Base-by-base conservation (phyloP, 108 stramenopile species). In the Discostella pseudostelligera region DNA sequence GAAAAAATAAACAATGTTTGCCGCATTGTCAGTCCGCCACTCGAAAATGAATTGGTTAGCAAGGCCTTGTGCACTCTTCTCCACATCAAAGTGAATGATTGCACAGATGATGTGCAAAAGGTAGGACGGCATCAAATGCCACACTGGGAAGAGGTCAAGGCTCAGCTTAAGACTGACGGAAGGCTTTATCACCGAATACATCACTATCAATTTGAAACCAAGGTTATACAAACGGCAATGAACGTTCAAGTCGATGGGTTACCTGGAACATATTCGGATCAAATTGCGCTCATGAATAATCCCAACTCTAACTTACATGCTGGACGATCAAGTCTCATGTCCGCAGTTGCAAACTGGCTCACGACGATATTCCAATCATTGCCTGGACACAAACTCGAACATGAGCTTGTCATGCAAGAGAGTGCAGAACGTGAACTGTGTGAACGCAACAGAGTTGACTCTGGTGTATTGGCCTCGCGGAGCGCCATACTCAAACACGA, bases 41-140 rank as follows among this genome's bases (percentile, higher is more conserved):
- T 55, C 0, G 60, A 58, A 29, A 43, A 42, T 29, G 56, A 57
- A 20, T 39, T 72, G 62, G 28, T 72, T 28, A 37, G 56, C 4
- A 72, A 72, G 46, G 62, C 62, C 0, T 40, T 72, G 17, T 64
- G 62, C 37, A 59, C 25, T 19, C 25, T 72, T 20, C 46, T 72
- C 36, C 19, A 54, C n/a, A 56, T 67, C 26, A 56, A 32, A 55
- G 51, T 44, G 10, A 62, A 24, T 20, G 42, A 28, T 35, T 21
- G 20, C 25, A 25, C 14, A 25, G 54, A 42, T 28, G 43, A 37
- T 11, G 19, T 25, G 14, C 24, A 12, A 26, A 16, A 29, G 20
- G 32, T 24, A 22, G 44, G 35, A 13, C 35, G 28, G 16, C 20
- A 17, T 28, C 40, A 49, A 21, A 16, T 46, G 37, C 50, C 17